These are phyloP conservation scores for Lecanicillium sp. DNA, from an alignment of 2,329 filamentous ascomycete species.

Conservation along the genomic window DNA sequence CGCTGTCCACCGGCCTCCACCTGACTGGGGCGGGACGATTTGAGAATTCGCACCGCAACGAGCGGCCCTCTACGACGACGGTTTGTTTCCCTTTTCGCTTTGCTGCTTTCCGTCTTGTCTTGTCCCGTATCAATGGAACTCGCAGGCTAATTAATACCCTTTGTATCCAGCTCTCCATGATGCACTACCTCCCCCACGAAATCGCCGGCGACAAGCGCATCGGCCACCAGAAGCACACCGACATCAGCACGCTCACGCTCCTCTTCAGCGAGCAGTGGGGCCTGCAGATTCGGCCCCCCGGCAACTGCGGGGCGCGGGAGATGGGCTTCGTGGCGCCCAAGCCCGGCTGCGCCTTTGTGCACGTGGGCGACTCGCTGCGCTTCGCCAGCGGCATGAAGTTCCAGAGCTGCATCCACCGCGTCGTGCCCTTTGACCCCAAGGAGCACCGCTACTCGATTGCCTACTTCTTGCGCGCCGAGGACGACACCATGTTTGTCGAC, in stretches of 20 bases:
- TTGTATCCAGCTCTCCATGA: slow-evolving; percentile 43
- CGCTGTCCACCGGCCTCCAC: slow-evolving; percentile 38
- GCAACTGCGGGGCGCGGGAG: slow-evolving; percentile 28
- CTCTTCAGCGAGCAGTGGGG: slow-evolving; percentile 51
- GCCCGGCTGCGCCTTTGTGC: slow-evolving; percentile 43
- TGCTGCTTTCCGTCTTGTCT: neutral
- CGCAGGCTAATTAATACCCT: no score
- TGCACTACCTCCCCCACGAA: slow-evolving; percentile 44
- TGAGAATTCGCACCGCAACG: slow-evolving; percentile 44
- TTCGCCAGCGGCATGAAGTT: slow-evolving; percentile 46
- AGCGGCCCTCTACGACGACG: slow-evolving; percentile 39
- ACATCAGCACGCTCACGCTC: slow-evolving; percentile 47
- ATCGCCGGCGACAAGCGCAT: slow-evolving; percentile 32
- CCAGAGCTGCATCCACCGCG: slow-evolving; percentile 50
- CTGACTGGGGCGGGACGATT: slow-evolving; percentile 37
- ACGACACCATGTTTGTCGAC: slow-evolving; percentile 48
- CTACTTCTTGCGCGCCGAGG: slow-evolving; percentile 50
- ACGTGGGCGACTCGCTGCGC: slow-evolving; percentile 52
- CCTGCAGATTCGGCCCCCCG: slow-evolving; percentile 46
- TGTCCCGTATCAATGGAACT: no score
- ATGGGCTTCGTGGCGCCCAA: slow-evolving; percentile 48
- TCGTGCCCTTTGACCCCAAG: slow-evolving; percentile 41
- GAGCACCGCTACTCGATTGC: slow-evolving; percentile 53
- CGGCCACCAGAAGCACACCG: slow-evolving; percentile 50
- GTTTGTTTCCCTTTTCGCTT: slow-evolving; percentile 4